Evolutionary conservation across 1,139 yeast species (phyloP), one percentile per base, ranked within the genome.

Genomic region (Taphrina confusa): DNA sequence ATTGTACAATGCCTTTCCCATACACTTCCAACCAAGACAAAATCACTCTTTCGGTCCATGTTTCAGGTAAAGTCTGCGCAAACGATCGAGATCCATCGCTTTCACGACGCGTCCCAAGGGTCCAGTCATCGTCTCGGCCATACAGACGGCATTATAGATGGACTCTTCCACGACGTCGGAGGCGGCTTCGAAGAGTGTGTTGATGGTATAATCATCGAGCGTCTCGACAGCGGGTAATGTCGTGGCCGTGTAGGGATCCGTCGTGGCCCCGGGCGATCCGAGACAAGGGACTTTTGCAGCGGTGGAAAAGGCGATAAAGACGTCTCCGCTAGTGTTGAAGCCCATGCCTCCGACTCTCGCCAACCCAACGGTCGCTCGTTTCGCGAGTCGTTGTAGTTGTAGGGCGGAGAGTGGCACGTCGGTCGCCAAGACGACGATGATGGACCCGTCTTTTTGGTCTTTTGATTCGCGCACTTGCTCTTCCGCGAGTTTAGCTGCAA

Each of bases 291-390:
- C 30, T 25, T 16, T 16, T 9, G 50, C 50, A n/a, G 50, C 50
- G n/a, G 50, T 45, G 12, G 50, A 45, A 18, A 45, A 45, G 20
- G 50, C 50, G 18, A 45, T 22, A 25, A 45, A 45, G 34, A 45
- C 50, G 37, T 45, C 50, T 8, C 50, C 50, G 37, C 50, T 45
- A 3, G 50, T 45, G 25, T 45, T 45, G 37, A 28, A 30, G 6
- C 50, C 50, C 50, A 45, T 45, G 1, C 50, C 50, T 2, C 50
- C 50, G 23, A 45, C 50, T 28, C 50, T n/a, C n/a, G 50, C 20
- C n/a, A 45, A 37, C 2, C 50, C 50, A 8, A 45, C 50, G 4
- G 50, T 45, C 16, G 23, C 50, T 9, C 50, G 50, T 37, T 45
- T 45, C n/a, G 50, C 50, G 12, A 45, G 37, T 9, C 50, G 50